These are phyloP conservation scores for Angophora floribunda DNA, from an alignment of 345 rosid species.

Conservation along the genomic window DNA sequence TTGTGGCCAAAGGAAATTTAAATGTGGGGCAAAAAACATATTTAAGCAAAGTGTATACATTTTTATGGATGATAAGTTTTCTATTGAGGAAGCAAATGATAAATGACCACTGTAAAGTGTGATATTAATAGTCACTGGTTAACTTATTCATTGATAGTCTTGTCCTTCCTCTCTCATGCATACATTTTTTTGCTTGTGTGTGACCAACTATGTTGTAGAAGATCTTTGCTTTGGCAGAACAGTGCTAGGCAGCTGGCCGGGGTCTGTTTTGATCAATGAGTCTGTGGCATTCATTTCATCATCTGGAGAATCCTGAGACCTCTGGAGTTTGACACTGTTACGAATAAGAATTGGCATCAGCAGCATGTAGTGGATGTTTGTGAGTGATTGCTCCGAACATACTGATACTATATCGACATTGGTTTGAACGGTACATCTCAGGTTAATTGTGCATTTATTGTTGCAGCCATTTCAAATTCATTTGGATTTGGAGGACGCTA, in stretches of 20 bases:
- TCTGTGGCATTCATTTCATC: background rate
- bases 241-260: background rate
- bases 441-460: background rate
- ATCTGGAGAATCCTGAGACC: slow-evolving; percentile 1
- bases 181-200: background rate
- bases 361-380: slow-evolving; percentile 2
- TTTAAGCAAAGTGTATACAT: background rate
- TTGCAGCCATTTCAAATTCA: background rate
- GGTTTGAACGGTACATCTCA: background rate
- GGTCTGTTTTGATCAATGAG: background rate
- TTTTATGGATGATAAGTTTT: background rate
- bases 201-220: background rate
- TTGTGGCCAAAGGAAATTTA: background rate
- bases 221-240: background rate
- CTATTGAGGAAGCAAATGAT: background rate
- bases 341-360: background rate
- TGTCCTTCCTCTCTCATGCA: background rate
- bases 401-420: no score
- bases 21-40: background rate
- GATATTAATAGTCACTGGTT: background rate
- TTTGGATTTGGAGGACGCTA: background rate
- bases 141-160: background rate
- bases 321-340: background rate
- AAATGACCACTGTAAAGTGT: background rate
- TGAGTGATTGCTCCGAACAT: background rate